Conservation (phyloP, 805 yeast genomes). For the Saccharomycopsis capsularis region DNA sequence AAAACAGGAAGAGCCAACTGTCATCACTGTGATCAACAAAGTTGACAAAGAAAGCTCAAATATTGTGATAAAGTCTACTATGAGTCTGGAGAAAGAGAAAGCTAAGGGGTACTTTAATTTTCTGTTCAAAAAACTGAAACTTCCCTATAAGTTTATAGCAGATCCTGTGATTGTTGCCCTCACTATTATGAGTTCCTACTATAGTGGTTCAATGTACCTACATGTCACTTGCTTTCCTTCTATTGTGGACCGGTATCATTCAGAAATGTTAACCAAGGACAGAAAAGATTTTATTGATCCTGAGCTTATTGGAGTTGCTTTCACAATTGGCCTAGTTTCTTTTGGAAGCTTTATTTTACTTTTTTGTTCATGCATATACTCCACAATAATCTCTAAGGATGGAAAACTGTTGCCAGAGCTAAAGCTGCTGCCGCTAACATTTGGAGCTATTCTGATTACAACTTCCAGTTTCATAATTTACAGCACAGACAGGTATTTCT, state of each 20-base stretch:
- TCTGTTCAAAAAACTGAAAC: not conserved
- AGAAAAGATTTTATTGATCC: conserved; percentile 4
- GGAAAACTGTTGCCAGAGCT: conserved; percentile 10
- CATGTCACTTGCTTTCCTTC: conserved; percentile 17
- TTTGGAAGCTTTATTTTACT: conserved; percentile 11
- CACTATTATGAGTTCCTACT: conserved; percentile 11
- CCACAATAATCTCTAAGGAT: not conserved
- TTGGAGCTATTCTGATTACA: conserved; percentile 10
- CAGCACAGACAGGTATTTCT: not conserved
- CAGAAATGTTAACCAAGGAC: not conserved
- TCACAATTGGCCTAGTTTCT: conserved; percentile 8
- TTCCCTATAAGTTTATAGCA: conserved; percentile 10
- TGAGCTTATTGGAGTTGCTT: conserved; percentile 6
- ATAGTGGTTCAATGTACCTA: conserved; percentile 18
- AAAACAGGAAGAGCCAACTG: not conserved
- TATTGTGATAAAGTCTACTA: not conserved
- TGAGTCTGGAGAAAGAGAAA: conserved; percentile 1
- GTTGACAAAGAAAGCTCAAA: not conserved
- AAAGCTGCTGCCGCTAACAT: conserved; percentile 5
- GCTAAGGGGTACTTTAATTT: conserved; percentile 6
- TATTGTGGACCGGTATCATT: conserved; percentile 5
- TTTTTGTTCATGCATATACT: not conserved
- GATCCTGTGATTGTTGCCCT: conserved; percentile 11
- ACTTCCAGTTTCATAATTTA: conserved; percentile 6
- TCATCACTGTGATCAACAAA: not conserved